phyloP scores from a whole-genome alignment of 176 grass and related monocot species.

The Melocanna baccifera region DNA sequence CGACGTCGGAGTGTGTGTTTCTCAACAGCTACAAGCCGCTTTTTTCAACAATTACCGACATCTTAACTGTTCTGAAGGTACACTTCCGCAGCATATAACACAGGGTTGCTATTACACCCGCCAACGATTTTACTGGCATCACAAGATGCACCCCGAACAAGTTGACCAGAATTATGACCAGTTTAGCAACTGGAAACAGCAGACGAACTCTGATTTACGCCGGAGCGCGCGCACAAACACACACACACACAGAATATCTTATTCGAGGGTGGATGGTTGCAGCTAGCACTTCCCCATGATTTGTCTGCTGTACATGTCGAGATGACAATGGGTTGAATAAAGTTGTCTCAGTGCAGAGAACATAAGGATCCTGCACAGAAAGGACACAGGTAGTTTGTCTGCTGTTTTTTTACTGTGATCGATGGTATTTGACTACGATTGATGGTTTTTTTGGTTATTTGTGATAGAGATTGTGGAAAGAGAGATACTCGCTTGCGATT shows the following conservation, averaged over 20 bases:
- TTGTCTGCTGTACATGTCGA: neutral
- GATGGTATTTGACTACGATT: no score
- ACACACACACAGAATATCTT: neutral
- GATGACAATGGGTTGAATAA: neutral
- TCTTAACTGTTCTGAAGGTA: neutral
- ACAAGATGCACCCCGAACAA: neutral
- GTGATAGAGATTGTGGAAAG: no score
- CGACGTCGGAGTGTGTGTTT: no score
- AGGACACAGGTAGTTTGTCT: neutral
- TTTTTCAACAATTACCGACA: neutral
- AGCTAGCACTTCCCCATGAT: neutral
- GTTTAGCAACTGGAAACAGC: neutral
- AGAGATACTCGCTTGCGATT: no score
- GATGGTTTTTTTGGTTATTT: no score
- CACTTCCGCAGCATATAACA: neutral
- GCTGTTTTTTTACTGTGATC: no score
- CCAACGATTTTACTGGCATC: neutral
- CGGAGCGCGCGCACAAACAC: neutral
- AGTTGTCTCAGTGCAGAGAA: neutral
- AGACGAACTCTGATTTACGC: neutral
- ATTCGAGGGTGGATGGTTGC: neutral
- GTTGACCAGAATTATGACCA: neutral
- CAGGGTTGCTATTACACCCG: neutral
- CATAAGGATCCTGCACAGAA: conserved; percentile 8
- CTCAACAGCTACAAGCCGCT: neutral